A percentile compares a stretch with the other conserved stretches of the same genome.
Conservation (phyloP, 164 flowering plant species). For the Protea cynaroides region DNA sequence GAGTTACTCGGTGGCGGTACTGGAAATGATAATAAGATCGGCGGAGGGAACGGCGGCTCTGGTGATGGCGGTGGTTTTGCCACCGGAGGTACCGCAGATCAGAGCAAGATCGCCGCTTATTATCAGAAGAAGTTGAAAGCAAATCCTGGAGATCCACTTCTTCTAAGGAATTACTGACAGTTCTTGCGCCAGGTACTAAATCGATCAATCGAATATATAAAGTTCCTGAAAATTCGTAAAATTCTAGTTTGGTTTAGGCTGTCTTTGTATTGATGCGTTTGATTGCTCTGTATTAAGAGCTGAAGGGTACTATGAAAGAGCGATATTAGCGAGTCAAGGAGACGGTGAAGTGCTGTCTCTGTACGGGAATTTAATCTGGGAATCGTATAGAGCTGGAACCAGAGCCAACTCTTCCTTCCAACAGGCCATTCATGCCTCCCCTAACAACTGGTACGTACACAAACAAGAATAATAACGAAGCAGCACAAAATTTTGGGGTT, state of each 20-base stretch:
- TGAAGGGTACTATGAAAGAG: constrained; percentile 75
- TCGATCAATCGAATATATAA: background rate
- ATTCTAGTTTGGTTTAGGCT: background rate
- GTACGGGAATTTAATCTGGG: constrained; percentile 75
- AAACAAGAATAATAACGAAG: too few species aligned
- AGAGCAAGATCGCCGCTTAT: constrained; percentile 12
- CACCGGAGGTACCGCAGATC: constrained; percentile 22
- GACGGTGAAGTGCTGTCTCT: constrained; percentile 66
- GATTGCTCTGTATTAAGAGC: too few species aligned
- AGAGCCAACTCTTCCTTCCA: constrained; percentile 63
- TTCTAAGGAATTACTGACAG: constrained; percentile 68
- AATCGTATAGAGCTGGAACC: constrained; percentile 41
- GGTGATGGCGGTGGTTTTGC: too few species aligned
- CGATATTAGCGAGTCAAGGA: constrained; percentile 60
- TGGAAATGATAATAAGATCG: too few species aligned
- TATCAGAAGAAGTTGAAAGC: background rate
- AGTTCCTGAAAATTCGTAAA: background rate
- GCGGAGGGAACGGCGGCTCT: too few species aligned
- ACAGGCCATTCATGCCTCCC: constrained; percentile 62
- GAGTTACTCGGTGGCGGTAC: constrained; percentile 27
- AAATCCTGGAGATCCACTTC: too few species aligned
- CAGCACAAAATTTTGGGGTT: too few species aligned
- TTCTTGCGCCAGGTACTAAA: too few species aligned
- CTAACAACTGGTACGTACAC: constrained; percentile 75
- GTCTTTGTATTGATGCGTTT: too few species aligned